A percentile compares a stretch with the other conserved stretches of the same genome.
These are phyloP conservation scores for Salvia miltiorrhiza DNA, from an alignment of 257 asterid species.

Conservation along the genomic window DNA sequence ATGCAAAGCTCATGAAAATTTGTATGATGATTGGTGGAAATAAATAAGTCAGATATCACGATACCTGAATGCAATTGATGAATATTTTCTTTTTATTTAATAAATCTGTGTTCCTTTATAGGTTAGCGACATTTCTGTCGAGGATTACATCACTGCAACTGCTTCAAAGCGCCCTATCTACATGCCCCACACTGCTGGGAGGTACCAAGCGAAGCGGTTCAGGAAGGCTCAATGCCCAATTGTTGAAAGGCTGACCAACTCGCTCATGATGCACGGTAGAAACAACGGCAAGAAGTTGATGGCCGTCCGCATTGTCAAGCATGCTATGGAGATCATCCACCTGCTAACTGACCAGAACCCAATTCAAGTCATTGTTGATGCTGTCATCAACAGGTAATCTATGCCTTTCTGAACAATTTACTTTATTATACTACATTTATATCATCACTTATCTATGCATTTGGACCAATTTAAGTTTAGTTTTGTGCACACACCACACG, in stretches of 20 bases:
- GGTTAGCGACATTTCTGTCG: constrained; percentile 75
- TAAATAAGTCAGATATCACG: background rate
- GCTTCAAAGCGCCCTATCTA: constrained; percentile 62
- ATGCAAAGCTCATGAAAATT: background rate
- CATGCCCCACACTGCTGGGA: constrained; percentile 82
- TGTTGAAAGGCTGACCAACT: constrained; percentile 74
- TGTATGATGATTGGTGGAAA: background rate
- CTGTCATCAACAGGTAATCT: constrained; percentile 73
- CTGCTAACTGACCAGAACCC: constrained; percentile 77
- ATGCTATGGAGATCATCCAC: constrained; percentile 87
- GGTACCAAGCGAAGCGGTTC: constrained; percentile 77
- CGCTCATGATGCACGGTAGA: constrained; percentile 92
- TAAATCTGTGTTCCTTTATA: background rate
- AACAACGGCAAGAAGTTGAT: constrained; percentile 86
- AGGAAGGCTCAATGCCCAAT: constrained; percentile 90
- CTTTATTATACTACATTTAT: too few relatives aligned
- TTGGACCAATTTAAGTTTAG: too few relatives aligned
- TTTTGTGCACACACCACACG: too few relatives aligned
- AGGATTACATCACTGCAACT: constrained; percentile 85
- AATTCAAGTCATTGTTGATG: constrained; percentile 78
- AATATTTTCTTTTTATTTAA: too few relatives aligned
- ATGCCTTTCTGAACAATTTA: background rate
- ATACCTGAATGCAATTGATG: background rate
- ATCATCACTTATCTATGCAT: background rate
- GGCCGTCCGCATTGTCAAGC: constrained; percentile 84